phyloP scores from a whole-genome alignment of 1,284 basidiomycete species.

The Singerocomus rubriflavus region DNA sequence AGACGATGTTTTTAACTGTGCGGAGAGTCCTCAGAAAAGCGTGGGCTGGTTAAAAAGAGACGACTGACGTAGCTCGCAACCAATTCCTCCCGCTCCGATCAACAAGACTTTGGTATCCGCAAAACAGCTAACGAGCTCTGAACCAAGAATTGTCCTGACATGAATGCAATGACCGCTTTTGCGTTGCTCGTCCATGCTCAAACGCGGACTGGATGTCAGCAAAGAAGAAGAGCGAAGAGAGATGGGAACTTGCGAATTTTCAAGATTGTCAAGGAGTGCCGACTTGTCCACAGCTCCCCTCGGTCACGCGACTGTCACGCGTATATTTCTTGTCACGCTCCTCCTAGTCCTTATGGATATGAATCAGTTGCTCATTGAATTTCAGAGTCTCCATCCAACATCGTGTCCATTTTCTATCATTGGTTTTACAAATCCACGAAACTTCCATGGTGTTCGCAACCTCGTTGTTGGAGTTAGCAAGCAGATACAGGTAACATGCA shows the following conservation, averaged over 20 bases:
- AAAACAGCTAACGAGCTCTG: conserved; percentile 59
- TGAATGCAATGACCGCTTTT: conserved; percentile 40
- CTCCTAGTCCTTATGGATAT: not conserved
- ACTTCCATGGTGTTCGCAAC: conserved; percentile 40
- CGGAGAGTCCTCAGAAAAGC: not conserved
- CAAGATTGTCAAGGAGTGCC: not conserved
- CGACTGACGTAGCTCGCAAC: conserved; percentile 88
- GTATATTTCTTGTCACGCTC: conserved; percentile 10
- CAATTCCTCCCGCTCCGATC: conserved; percentile 97
- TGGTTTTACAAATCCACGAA: conserved; percentile 60
- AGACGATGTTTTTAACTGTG: conserved; percentile 92
- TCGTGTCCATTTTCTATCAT: conserved; percentile 63
- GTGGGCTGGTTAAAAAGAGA: not conserved
- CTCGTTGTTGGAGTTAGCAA: too few relatives aligned
- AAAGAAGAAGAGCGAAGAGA: not conserved
- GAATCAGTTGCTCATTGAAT: too few relatives aligned
- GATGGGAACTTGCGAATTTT: not conserved
- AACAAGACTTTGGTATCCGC: conserved; percentile 74
- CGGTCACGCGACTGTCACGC: conserved; percentile 29
- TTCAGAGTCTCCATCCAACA: too few relatives aligned
- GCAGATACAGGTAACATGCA: too few relatives aligned
- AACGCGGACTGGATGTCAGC: not conserved
- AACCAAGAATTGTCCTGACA: conserved; percentile 71
- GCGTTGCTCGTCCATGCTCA: conserved; percentile 13
- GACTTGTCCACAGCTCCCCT: not conserved